phyloP scores from a whole-genome alignment of 2,329 filamentous ascomycete genomes.

The Penicillium sp. region DNA sequence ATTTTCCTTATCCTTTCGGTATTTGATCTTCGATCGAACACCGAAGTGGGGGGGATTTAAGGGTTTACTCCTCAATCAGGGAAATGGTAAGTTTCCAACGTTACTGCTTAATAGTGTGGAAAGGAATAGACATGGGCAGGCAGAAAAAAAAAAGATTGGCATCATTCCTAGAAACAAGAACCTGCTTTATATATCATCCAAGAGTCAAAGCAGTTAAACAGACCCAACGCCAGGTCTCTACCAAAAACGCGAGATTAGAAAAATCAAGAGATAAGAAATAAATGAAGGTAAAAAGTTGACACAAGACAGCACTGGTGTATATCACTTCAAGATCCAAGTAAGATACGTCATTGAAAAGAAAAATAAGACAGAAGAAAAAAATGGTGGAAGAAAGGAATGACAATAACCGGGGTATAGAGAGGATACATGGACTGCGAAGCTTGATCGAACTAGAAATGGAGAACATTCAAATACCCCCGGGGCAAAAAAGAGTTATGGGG shows the following conservation, averaged over 20 bases:
- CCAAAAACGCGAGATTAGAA: conserved; percentile 1
- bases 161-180: conserved; percentile 15
- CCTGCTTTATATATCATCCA: conserved; percentile 19
- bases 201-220: conserved; percentile 12
- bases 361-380: conserved; percentile 8
- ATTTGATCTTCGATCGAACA: conserved; percentile 11
- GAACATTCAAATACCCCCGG: conserved; percentile 5
- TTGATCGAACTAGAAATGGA: conserved; percentile 15
- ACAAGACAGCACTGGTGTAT: conserved; percentile 9
- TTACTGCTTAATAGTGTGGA: background rate
- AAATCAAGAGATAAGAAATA: conserved; percentile 11
- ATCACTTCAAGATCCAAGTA: conserved; percentile 11
- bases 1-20: background rate
- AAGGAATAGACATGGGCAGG: background rate
- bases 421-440: conserved; percentile 15
- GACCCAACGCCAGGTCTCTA: conserved; percentile 14
- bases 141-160: conserved; percentile 5
- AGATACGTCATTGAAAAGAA: conserved; percentile 5
- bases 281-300: conserved; percentile 12
- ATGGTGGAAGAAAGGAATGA: conserved; percentile 5
- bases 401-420: conserved; percentile 25
- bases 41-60: background rate
- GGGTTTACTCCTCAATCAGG: background rate
- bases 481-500: conserved; percentile 2
- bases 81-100: background rate